Conservation (phyloP, 768 basidiomycete species). For the Trametes cingulata region DNA sequence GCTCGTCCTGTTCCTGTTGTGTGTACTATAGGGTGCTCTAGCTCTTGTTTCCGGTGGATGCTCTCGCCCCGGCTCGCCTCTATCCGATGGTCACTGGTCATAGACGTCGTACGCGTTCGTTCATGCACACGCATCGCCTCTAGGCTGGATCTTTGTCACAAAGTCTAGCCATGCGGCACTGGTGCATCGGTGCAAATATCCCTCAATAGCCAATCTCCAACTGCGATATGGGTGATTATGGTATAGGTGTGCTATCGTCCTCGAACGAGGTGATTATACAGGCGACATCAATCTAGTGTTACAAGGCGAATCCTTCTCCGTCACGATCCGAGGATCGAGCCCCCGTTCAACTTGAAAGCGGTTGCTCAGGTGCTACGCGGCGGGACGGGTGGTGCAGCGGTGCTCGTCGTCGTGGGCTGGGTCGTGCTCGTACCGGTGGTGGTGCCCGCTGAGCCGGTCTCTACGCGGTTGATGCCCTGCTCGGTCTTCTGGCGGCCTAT, state of each 20-base stretch:
- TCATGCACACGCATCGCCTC: no score
- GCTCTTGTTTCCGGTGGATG: not conserved
- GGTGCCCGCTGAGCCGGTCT: not conserved
- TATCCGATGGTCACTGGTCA: no score
- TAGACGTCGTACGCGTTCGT: no score
- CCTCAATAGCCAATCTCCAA: no score
- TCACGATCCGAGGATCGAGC: not conserved
- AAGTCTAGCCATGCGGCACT: no score
- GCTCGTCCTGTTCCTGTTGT: not conserved
- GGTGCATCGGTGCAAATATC: no score
- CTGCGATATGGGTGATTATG: no score
- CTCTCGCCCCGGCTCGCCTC: not conserved
- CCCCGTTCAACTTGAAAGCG: not conserved
- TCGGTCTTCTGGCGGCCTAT: constrained; percentile 18
- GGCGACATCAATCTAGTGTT: not conserved
- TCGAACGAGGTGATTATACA: not conserved
- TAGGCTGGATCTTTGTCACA: no score
- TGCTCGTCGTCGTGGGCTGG: not conserved
- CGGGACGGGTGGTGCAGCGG: constrained; percentile 1
- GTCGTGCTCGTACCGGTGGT: not conserved
- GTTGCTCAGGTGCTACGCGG: not conserved
- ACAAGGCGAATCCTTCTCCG: not conserved
- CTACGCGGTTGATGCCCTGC: constrained; percentile 19
- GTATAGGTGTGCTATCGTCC: no score
- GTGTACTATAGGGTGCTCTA: not conserved